Evolutionary conservation across 208 protist species (phyloP).

Genomic region (Trypanosoma theileri): DNA sequence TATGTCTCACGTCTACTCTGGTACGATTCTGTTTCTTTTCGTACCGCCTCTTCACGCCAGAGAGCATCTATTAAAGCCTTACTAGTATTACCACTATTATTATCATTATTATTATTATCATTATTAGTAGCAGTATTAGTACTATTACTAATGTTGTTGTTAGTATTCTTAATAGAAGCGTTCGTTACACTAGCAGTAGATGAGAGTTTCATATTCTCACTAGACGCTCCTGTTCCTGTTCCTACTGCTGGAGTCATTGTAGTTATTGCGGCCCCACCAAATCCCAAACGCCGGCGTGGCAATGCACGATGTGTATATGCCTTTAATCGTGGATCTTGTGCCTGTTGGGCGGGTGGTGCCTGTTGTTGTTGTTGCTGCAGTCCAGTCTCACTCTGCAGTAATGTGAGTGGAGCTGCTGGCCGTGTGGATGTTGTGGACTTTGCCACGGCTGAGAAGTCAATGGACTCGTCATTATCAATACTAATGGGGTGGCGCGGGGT

Average conservation of each 20-base stretch:
- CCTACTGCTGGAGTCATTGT: neutral
- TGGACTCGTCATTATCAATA: conserved; percentile 57
- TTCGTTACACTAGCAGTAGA: neutral
- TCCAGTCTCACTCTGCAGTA: conserved; percentile 1
- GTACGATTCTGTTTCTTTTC: conserved; percentile 9
- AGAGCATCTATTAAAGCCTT: conserved; percentile 23
- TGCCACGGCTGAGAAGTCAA: conserved; percentile 69
- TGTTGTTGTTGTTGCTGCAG: conserved; percentile 11
- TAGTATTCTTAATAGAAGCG: neutral
- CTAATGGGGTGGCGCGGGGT: conserved; percentile 35
- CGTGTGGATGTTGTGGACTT: neutral
- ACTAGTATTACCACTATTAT: neutral
- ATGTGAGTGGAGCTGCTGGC: conserved; percentile 13
- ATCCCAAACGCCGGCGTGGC: conserved; percentile 28
- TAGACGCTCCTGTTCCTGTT: too few relatives aligned
- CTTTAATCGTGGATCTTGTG: conserved; percentile 29
- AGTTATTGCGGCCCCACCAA: neutral
- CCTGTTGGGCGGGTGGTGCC: conserved; percentile 1
- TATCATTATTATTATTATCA: neutral
- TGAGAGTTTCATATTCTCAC: too few relatives aligned
- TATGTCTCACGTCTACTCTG: conserved; percentile 30
- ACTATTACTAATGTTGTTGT: neutral
- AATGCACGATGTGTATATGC: conserved; percentile 28
- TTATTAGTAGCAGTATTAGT: neutral
- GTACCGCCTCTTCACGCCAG: conserved; percentile 28